Conservation (phyloP, 495 filamentous ascomycete species). For the Viridothelium virens region DNA sequence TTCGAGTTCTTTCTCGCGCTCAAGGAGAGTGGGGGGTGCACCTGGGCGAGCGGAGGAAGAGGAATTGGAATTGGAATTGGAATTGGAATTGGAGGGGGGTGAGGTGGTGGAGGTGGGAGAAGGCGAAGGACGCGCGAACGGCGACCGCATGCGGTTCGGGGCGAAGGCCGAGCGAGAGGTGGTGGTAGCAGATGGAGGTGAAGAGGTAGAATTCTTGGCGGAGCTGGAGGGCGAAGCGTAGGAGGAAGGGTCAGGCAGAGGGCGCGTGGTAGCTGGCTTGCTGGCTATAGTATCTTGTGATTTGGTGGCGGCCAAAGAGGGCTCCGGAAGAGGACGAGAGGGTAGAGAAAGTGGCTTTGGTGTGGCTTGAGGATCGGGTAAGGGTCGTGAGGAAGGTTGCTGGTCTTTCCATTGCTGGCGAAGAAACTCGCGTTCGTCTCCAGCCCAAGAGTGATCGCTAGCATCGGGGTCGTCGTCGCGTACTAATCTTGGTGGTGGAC, state of each 20-base stretch:
- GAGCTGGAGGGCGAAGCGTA: constrained; percentile 27
- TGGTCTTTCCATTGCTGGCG: constrained; percentile 56
- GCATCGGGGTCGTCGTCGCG: constrained; percentile 10
- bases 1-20: constrained; percentile 94
- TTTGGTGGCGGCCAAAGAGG: constrained; percentile 12
- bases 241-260: constrained; percentile 46
- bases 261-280: constrained; percentile 27
- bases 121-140: constrained; percentile 9
- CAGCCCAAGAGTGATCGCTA: constrained; percentile 60
- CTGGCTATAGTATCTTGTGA: neutral
- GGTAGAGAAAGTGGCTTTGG: constrained; percentile 29
- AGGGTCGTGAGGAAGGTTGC: constrained; percentile 18
- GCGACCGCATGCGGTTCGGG: neutral
- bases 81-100: constrained; percentile 23
- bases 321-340: constrained; percentile 39
- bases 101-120: constrained; percentile 20
- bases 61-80: constrained; percentile 30
- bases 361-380: constrained; percentile 30
- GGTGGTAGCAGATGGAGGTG: neutral
- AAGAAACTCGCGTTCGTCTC: constrained; percentile 67
- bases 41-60: constrained; percentile 31
- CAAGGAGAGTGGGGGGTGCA: constrained; percentile 62
- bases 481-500: constrained; percentile 30
- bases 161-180: neutral
- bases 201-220: constrained; percentile 14